Evolutionary conservation across 352 stramenopile species (phyloP), one percentile per base, ranked within the genome.

Genomic region (Thalassiosira pacifica): DNA sequence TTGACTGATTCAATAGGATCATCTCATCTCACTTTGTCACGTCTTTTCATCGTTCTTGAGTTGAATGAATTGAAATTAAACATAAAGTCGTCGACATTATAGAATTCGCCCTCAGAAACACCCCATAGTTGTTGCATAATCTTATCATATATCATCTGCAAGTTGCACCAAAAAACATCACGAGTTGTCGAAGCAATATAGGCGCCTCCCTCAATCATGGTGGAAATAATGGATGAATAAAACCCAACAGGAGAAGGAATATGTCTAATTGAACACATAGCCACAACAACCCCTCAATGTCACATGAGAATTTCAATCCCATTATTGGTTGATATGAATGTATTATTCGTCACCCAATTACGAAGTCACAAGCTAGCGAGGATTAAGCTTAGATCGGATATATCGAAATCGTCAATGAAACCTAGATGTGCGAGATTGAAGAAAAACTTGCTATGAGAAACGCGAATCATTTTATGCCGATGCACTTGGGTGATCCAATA

Each of bases 371-470:
- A 19, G 37, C 37, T 13, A 48, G 37, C 37, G n/a, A 31, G 45
- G n/a, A 40, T 42, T 77, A 27, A 77, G 45, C 57, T 77, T 53
- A 77, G 26, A 67, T 77, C 69, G 0, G 69, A 77, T 53, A 77
- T 57, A 11, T 77, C 69, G n/a, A 77, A 77, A 68, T 77, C 69
- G 22, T 77, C 69, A 27, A 77, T 64, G n/a, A n/a, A n/a, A n/a
- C n/a, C n/a, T n/a, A n/a, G n/a, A n/a, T n/a, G n/a, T n/a, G n/a
- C n/a, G n/a, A n/a, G n/a, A n/a, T n/a, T n/a, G n/a, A n/a, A n/a
- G n/a, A 13, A 99, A 99, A 96, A 97, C 97, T 27, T 92, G 97
- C 6, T 99, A 98, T 72, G 98, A 99, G 87, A 97, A 93, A 63
- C 98, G 79, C 76, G 59, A 82, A 19, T 76, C 72, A 10, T 93